These are phyloP conservation scores for Selenicereus undatus DNA, from an alignment of 148 eudicot species.

Conservation along the genomic window DNA sequence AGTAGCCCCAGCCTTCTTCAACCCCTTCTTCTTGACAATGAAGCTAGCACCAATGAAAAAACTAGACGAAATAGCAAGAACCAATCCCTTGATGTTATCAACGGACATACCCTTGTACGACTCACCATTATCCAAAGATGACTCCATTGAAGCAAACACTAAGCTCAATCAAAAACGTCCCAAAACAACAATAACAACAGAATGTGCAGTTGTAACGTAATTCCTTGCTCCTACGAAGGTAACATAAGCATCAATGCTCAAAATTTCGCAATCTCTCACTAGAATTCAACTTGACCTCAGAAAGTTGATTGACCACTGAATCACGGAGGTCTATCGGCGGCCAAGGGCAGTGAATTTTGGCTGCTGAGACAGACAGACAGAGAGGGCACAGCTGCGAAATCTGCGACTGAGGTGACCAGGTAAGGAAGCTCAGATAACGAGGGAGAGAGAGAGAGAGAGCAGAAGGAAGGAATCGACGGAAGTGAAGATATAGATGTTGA, in stretches of 20 bases:
- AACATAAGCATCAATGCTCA: background rate
- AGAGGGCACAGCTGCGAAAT: background rate
- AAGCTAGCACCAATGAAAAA: conserved; percentile 32
- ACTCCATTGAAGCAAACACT: conserved; percentile 1
- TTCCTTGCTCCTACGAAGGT: background rate
- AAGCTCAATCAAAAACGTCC: background rate
- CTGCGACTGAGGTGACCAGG: no score
- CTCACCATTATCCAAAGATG: conserved; percentile 17
- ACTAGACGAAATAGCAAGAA: conserved; percentile 29
- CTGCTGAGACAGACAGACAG: background rate
- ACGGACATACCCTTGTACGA: conserved; percentile 29
- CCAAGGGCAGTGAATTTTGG: background rate
- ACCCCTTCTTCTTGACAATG: conserved; percentile 33
- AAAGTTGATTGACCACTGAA: background rate
- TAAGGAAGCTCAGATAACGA: no score
- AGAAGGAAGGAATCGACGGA: no score
- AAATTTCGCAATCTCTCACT: background rate
- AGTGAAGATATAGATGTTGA: no score
- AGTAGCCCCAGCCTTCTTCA: conserved; percentile 36
- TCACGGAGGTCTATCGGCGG: conserved; percentile 10
- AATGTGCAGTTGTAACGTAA: background rate
- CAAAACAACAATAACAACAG: background rate
- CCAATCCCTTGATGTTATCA: conserved; percentile 29
- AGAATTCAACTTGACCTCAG: background rate
- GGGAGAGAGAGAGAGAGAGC: no score